phyloP scores from a whole-genome alignment of 257 asterid genomes.

The Lithospermum erythrorhizon region DNA sequence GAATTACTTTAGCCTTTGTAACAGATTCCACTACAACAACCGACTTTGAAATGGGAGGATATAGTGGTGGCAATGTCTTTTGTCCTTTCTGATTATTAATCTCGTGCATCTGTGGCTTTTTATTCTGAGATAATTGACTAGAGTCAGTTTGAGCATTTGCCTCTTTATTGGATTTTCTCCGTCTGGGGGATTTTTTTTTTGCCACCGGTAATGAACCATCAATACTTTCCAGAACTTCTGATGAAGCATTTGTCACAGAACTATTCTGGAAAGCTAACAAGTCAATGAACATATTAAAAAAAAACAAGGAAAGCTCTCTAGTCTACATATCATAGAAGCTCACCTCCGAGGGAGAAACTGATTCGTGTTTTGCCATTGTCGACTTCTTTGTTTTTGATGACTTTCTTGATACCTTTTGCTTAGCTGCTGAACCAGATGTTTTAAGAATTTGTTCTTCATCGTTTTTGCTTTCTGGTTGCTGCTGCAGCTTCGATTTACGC shows the following conservation, averaged over 20 bases:
- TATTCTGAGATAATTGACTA: conserved; percentile 18
- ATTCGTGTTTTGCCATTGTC: conserved; percentile 19
- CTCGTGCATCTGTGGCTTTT: conserved; percentile 15
- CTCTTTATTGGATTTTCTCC: conserved; percentile 26
- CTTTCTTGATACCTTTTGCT: conserved; percentile 22
- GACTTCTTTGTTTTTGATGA: conserved; percentile 24
- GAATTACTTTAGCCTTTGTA: conserved; percentile 85
- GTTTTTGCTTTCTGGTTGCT: conserved; percentile 37
- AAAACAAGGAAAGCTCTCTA: conserved; percentile 11
- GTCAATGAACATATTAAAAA: conserved; percentile 19
- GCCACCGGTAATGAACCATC: conserved; percentile 23
- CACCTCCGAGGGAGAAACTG: conserved; percentile 39
- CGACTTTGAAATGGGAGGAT: conserved; percentile 66
- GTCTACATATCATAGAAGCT: conserved; percentile 15
- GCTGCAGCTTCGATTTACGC: conserved; percentile 31
- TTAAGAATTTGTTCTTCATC: conserved; percentile 15
- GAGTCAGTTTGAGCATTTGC: conserved; percentile 17
- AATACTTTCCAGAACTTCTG: conserved; percentile 26
- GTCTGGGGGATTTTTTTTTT: conserved; percentile 24
- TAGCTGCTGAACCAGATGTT: conserved; percentile 19
- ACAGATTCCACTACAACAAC: conserved; percentile 80
- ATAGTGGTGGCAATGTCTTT: conserved; percentile 44
- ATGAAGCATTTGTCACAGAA: conserved; percentile 15
- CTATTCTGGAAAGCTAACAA: conserved; percentile 31
- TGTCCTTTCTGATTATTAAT: conserved; percentile 24